phyloP scores from a whole-genome alignment of 2,329 filamentous ascomycete species.

The Penicillium sp. region DNA sequence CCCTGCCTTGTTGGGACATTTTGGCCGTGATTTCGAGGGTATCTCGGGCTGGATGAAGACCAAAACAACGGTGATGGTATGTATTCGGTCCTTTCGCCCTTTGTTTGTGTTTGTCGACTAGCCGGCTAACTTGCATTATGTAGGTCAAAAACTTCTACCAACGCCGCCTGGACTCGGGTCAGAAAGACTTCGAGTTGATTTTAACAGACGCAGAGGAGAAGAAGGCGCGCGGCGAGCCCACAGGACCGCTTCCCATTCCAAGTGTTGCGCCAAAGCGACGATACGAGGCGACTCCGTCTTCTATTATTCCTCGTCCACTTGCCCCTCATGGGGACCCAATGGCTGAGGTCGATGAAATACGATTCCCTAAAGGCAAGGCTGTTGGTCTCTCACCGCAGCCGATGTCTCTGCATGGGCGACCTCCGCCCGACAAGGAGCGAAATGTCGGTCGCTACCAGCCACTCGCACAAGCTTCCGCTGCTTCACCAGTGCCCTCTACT shows the following conservation, averaged over 20 bases:
- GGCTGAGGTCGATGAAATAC: slow-evolving; percentile 33
- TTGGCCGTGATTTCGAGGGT: slow-evolving; percentile 49
- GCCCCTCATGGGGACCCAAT: slow-evolving; percentile 43
- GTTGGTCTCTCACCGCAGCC: slow-evolving; percentile 32
- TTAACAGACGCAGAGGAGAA: slow-evolving; percentile 45
- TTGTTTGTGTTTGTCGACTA: not conserved
- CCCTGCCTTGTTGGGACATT: slow-evolving; percentile 45
- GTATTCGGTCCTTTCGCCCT: slow-evolving; percentile 13
- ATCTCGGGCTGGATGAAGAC: slow-evolving; percentile 53
- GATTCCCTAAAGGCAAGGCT: slow-evolving; percentile 34
- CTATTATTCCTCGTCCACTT: slow-evolving; percentile 41
- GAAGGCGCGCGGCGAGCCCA: slow-evolving; percentile 45
- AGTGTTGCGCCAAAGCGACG: slow-evolving; percentile 47
- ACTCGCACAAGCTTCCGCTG: slow-evolving; percentile 40
- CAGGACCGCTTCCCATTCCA: slow-evolving; percentile 44
- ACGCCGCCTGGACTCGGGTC: slow-evolving; percentile 44
- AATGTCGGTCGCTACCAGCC: slow-evolving; percentile 36
- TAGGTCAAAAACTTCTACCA: slow-evolving; percentile 53
- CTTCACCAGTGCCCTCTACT: slow-evolving; percentile 25
- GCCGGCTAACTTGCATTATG: slow-evolving; percentile 2
- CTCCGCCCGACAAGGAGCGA: slow-evolving; percentile 37
- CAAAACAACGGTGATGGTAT: slow-evolving; percentile 53
- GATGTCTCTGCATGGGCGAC: slow-evolving; percentile 31
- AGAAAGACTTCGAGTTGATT: slow-evolving; percentile 45
- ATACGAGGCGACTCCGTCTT: slow-evolving; percentile 47